These are phyloP conservation scores for Globisporangium okanoganense DNA, from an alignment of 352 stramenopile genomes.

Conservation along the genomic window DNA sequence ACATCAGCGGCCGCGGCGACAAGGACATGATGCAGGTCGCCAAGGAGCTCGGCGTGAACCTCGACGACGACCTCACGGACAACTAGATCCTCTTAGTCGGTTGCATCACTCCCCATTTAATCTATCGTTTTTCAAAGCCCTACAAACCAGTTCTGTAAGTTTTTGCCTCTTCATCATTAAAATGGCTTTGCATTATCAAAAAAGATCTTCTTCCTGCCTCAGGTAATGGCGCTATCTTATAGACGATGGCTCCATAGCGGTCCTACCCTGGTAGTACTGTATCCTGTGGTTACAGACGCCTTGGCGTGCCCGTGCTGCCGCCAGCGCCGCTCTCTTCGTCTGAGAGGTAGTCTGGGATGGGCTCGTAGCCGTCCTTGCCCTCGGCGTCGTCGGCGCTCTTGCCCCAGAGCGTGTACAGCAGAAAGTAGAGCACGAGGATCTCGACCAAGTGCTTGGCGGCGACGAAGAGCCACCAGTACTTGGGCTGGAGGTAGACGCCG, in stretches of 20 bases:
- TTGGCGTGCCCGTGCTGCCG: constrained; percentile 6
- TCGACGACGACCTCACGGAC: constrained; percentile 82
- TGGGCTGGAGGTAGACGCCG: constrained; percentile 79
- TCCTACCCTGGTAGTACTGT: not conserved
- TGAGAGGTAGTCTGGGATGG: constrained; percentile 64
- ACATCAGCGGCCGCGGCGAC: constrained; percentile 96
- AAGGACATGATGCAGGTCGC: constrained; percentile 99
- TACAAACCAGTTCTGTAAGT: not conserved
- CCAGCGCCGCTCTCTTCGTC: constrained; percentile 36
- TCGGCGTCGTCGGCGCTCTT: constrained; percentile 67
- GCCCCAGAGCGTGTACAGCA: constrained; percentile 94
- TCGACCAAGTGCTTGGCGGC: constrained; percentile 92
- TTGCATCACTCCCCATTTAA: not conserved
- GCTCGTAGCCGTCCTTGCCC: constrained; percentile 70
- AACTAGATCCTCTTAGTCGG: constrained; percentile 21
- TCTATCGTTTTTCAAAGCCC: not conserved
- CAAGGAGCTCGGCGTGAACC: constrained; percentile 93
- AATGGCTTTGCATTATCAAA: constrained; percentile 1
- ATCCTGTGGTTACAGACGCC: constrained; percentile 3
- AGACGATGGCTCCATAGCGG: not conserved
- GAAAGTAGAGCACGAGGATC: constrained; percentile 91
- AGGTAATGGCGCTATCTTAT: not conserved
- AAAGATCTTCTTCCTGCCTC: not conserved
- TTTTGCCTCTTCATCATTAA: not conserved
- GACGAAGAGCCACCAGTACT: constrained; percentile 93